These are phyloP conservation scores for Cydonia oblonga DNA, from an alignment of 331 rosid species.

Conservation along the genomic window DNA sequence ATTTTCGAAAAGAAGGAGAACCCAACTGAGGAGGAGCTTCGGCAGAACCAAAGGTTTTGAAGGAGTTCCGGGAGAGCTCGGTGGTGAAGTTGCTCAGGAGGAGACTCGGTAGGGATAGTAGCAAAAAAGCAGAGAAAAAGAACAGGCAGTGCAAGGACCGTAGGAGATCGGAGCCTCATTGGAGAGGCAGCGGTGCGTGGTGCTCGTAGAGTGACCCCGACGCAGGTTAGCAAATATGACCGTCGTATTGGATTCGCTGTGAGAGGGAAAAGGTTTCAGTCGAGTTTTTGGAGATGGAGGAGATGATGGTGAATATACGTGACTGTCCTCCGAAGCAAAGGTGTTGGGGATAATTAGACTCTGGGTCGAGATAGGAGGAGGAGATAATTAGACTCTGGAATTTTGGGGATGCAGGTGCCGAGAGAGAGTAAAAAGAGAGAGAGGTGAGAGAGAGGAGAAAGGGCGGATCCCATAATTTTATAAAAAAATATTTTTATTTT, in stretches of 20 bases:
- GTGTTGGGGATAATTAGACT: not conserved
- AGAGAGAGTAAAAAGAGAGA: no score
- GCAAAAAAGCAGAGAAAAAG: conserved; percentile 17
- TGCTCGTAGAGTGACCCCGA: not conserved
- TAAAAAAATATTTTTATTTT: no score
- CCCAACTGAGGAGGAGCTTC: no score
- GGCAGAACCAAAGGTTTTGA: no score
- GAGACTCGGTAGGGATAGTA: conserved; percentile 10
- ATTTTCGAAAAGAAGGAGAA: no score
- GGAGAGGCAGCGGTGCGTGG: conserved; percentile 19
- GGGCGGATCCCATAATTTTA: no score
- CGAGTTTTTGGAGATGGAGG: not conserved
- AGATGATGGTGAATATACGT: not conserved
- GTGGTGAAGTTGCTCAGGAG: no score
- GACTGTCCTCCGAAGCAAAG: not conserved
- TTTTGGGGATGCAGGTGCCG: no score
- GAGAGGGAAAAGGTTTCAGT: not conserved
- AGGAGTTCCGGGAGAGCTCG: no score
- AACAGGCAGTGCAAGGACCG: conserved; percentile 26
- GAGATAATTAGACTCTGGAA: not conserved
- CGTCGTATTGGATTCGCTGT: not conserved
- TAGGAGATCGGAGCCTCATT: conserved; percentile 52
- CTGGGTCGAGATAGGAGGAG: not conserved
- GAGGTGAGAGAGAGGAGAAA: no score
- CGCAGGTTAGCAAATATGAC: not conserved